Percentiles rank a stretch among this genome's conserved stretches.
Evolutionary conservation across 306 rosid genomes (phyloP).

Genomic region (Rosa persica): DNA sequence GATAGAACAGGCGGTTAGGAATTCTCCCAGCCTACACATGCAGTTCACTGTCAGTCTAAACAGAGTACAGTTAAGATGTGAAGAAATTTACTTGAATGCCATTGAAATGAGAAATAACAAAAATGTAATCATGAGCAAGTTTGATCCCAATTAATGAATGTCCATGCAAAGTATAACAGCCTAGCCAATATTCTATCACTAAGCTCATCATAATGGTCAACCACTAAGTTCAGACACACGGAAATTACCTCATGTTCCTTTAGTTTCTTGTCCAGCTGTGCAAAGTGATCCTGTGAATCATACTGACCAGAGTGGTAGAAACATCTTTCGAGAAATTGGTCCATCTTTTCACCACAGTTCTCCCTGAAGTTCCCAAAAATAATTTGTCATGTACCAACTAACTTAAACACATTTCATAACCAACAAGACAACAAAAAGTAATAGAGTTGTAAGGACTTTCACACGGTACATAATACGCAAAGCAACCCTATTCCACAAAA

Average conservation of each 20-base stretch:
- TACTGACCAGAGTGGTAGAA: slow-evolving; percentile 95
- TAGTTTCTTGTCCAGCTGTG: slow-evolving; percentile 72
- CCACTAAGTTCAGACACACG: background rate
- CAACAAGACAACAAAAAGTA: background rate
- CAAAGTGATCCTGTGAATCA: slow-evolving; percentile 75
- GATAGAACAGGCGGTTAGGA: slow-evolving; percentile 87
- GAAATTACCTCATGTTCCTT: slow-evolving; percentile 79
- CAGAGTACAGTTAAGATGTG: background rate
- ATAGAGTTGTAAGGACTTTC: background rate
- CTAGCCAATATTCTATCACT: background rate
- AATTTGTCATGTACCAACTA: slow-evolving; percentile 17
- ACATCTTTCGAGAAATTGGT: slow-evolving; percentile 76
- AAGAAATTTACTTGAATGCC: background rate
- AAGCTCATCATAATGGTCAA: background rate
- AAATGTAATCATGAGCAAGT: background rate
- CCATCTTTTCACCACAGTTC: slow-evolving; percentile 84
- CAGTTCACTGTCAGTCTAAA: slow-evolving; percentile 30
- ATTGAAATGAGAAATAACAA: background rate
- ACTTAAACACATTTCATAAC: background rate
- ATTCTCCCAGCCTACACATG: slow-evolving; percentile 67
- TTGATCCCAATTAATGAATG: background rate
- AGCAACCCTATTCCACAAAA: background rate
- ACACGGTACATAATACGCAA: background rate
- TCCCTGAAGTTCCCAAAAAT: slow-evolving; percentile 54
- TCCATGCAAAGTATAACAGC: background rate